Evolutionary conservation across 768 basidiomycete species (phyloP).

Genomic region (Agaricus subrufescens): DNA sequence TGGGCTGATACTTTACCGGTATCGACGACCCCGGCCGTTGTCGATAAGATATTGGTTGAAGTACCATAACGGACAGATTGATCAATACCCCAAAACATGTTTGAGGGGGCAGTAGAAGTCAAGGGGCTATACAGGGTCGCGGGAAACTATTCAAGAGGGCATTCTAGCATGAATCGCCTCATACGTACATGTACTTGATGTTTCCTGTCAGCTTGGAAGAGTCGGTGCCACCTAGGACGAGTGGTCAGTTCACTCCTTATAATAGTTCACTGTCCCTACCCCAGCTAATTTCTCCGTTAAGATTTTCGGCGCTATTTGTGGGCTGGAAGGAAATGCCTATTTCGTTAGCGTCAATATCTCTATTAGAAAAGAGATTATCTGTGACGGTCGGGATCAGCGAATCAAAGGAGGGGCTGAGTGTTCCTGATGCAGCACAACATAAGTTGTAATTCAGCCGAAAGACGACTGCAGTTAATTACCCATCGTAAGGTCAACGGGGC

Average conservation of each 20-base stretch:
- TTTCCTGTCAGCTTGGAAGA: slow-evolving; percentile 37
- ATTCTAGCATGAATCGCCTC: not conserved
- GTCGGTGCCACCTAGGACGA: slow-evolving; percentile 37
- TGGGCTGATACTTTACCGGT: slow-evolving; percentile 30
- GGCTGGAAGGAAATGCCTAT: slow-evolving; percentile 54
- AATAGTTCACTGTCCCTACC: slow-evolving; percentile 22
- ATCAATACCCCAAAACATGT: slow-evolving; percentile 56
- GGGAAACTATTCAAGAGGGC: not conserved
- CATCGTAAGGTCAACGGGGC: slow-evolving; percentile 51
- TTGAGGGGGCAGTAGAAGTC: slow-evolving; percentile 42
- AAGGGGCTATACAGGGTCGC: slow-evolving; percentile 29
- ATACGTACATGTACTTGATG: slow-evolving; percentile 33
- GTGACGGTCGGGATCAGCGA: slow-evolving; percentile 49
- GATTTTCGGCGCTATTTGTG: slow-evolving; percentile 22
- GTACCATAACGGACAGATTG: slow-evolving; percentile 48
- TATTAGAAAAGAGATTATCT: slow-evolving; percentile 44
- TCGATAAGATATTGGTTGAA: slow-evolving; percentile 36
- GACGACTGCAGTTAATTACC: slow-evolving; percentile 19
- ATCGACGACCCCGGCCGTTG: slow-evolving; percentile 55
- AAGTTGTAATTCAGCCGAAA: not conserved
- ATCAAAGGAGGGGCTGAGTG: slow-evolving; percentile 24
- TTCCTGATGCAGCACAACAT: slow-evolving; percentile 16
- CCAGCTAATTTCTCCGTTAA: slow-evolving; percentile 54
- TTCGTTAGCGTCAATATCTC: slow-evolving; percentile 31
- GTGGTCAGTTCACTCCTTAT: not conserved